Percentiles rank a stretch among this genome's conserved stretches.
Conservation (phyloP, 495 filamentous ascomycete species). For the Trypethelium eluteriae region DNA sequence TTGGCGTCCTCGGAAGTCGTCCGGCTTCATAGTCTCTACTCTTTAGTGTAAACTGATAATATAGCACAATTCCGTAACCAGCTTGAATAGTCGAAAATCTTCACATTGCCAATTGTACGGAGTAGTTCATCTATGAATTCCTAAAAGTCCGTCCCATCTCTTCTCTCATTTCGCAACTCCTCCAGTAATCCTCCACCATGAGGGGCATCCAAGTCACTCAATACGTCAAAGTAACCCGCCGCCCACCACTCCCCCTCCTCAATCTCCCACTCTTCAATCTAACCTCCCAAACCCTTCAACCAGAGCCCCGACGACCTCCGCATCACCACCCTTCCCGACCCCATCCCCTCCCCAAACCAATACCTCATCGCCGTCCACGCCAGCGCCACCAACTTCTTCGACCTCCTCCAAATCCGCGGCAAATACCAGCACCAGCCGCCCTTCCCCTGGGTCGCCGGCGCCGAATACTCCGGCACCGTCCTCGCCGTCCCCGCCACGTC, state of each 20-base stretch:
- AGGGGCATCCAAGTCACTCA: constrained; percentile 71
- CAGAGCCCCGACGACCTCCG: constrained; percentile 73
- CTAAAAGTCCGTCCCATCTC: no score
- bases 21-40: no score
- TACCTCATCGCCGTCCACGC: constrained; percentile 89
- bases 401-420: constrained; percentile 81
- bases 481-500: constrained; percentile 52
- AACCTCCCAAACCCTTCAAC: no score
- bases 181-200: constrained; percentile 45
- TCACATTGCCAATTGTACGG: no score
- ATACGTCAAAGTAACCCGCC: constrained; percentile 64
- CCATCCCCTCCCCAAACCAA: constrained; percentile 57
- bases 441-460: constrained; percentile 80
- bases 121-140: no score
- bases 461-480: constrained; percentile 78
- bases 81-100: no score
- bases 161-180: neutral
- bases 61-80: no score
- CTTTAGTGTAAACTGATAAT: no score
- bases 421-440: constrained; percentile 60
- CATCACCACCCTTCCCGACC: constrained; percentile 65
- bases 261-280: no score
- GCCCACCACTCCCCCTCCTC: neutral
- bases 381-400: constrained; percentile 89
- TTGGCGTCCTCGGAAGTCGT: no score